These are phyloP conservation scores for Cordyceps cateniannulata DNA, from an alignment of 2,329 filamentous ascomycete species.

Conservation along the genomic window DNA sequence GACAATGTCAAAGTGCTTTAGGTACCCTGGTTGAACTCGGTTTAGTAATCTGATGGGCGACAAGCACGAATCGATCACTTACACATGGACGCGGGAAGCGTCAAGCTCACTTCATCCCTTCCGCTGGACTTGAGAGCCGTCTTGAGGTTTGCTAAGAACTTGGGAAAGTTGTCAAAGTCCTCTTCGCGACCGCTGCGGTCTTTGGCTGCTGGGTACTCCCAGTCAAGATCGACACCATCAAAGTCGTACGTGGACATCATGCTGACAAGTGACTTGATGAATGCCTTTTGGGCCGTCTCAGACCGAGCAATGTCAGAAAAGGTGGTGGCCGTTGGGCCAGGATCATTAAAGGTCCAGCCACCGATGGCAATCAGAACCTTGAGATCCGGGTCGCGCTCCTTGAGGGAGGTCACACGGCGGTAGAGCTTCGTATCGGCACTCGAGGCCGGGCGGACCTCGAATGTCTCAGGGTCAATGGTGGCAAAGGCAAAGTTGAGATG, in stretches of 20 bases:
- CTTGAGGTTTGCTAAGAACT: constrained; percentile 10
- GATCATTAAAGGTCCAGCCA: constrained; percentile 36
- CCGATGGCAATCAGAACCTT: constrained; percentile 34
- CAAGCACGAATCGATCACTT: no score
- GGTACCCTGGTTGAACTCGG: constrained; percentile 15
- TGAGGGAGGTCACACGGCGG: constrained; percentile 15
- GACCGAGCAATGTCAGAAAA: constrained; percentile 18
- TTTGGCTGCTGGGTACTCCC: constrained; percentile 22
- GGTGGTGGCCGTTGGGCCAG: constrained; percentile 19
- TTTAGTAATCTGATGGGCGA: constrained; percentile 11
- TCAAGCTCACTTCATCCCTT: background rate
- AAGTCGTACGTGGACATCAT: constrained; percentile 22
- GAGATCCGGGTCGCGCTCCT: constrained; percentile 22
- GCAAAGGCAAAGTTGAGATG: constrained; percentile 31
- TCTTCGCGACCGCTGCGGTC: background rate
- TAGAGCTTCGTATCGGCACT: background rate
- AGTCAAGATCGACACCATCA: constrained; percentile 26
- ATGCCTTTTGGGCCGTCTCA: background rate
- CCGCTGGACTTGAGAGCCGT: constrained; percentile 12
- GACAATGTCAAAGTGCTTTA: constrained; percentile 21
- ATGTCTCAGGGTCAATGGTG: constrained; percentile 24
- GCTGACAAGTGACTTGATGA: constrained; percentile 11
- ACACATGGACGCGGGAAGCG: background rate
- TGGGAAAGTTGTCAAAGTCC: background rate
- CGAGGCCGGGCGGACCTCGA: constrained; percentile 14